phyloP scores from a whole-genome alignment of 78 protist species.

The Dictyostelium purpureum region DNA sequence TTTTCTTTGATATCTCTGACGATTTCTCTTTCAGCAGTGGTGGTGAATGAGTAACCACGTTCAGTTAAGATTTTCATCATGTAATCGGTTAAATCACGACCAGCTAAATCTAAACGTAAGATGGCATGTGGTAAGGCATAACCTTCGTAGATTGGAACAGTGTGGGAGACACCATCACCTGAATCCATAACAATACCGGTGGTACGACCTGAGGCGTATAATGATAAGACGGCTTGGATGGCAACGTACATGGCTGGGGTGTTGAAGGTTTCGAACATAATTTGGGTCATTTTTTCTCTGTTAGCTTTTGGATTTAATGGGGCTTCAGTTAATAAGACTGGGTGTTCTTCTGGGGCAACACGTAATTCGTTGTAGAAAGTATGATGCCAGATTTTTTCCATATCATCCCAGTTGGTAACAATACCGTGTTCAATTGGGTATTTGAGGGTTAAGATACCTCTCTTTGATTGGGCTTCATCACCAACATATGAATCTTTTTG shows the following conservation, averaged over 20 bases:
- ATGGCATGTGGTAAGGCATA: slow-evolving; percentile 83
- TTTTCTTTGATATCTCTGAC: slow-evolving; percentile 90
- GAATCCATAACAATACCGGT: slow-evolving; percentile 97
- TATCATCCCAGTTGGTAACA: slow-evolving; percentile 91
- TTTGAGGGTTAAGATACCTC: slow-evolving; percentile 82
- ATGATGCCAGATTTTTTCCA: slow-evolving; percentile 91
- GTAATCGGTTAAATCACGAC: slow-evolving; percentile 94
- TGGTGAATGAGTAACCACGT: slow-evolving; percentile 95
- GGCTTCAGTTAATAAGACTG: slow-evolving; percentile 96
- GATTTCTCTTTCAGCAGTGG: slow-evolving; percentile 81
- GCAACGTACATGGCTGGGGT: slow-evolving; percentile 86
- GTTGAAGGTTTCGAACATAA: slow-evolving; percentile 91
- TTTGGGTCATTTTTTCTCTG: slow-evolving; percentile 93
- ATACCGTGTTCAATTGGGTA: slow-evolving; percentile 93
- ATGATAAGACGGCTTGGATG: slow-evolving; percentile 93
- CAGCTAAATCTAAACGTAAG: slow-evolving; percentile 93
- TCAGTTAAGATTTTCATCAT: slow-evolving; percentile 90
- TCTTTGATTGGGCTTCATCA: slow-evolving; percentile 81
- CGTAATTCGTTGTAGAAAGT: slow-evolving; percentile 94
- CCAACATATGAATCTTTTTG: slow-evolving; percentile 76
- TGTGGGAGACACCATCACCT: slow-evolving; percentile 97
- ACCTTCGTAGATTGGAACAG: slow-evolving; percentile 94
- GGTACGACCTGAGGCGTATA: slow-evolving; percentile 94
- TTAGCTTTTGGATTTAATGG: slow-evolving; percentile 96
- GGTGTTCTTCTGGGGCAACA: slow-evolving; percentile 97